Base-by-base conservation (phyloP, 2,329 filamentous ascomycete species). In the Fusarium camptoceras region DNA sequence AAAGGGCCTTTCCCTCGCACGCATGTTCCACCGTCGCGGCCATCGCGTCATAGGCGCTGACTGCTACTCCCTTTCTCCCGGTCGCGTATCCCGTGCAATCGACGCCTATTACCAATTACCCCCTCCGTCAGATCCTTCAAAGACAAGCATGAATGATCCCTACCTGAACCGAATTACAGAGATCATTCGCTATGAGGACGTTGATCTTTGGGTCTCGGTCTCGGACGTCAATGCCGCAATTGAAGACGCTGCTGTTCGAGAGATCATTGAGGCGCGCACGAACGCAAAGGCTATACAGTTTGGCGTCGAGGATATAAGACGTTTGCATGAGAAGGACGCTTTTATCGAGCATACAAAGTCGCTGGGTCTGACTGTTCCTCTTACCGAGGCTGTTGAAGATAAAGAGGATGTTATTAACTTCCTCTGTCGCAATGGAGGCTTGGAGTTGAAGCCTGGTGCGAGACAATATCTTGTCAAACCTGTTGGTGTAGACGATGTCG, bases 11-110 rank as follows among this genome's bases (percentile, higher is more conserved):
- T 81, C 83, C 0, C 80, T 94, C 11, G 90, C 91, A 7, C 86
- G 92, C 34, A 78, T 87, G 6, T 91, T 94, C 77, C 84, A 91
- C 70, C 78, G 85, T 25, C 83, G 85, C 2, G 90, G 90, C 4
- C 90, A 94, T 76, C 84, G 84, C n/a, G 91, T 94, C 41, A 85
- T 94, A 42, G 92, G 91, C 7, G 91, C 91, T 14, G 91, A 93
- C 73, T 87, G 90, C 54, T 84, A 87, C 49, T 78, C 82, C 3
- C 60, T 83, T 1, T 84, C 84, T 3, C 81, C 83, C 8, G 89
- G 88, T 6, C 84, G 88, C 20, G 86, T 88, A 59, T 94, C 92
- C 0, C 81, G 73, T 15, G 80, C 87, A 0, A 69, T 94, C 3
- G 76, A 81, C 14, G 78, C 73, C 4, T 92, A 91, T 77, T 86